These are phyloP conservation scores for Euphorbia corollata DNA, from an alignment of 441 rosid species.

Conservation along the genomic window DNA sequence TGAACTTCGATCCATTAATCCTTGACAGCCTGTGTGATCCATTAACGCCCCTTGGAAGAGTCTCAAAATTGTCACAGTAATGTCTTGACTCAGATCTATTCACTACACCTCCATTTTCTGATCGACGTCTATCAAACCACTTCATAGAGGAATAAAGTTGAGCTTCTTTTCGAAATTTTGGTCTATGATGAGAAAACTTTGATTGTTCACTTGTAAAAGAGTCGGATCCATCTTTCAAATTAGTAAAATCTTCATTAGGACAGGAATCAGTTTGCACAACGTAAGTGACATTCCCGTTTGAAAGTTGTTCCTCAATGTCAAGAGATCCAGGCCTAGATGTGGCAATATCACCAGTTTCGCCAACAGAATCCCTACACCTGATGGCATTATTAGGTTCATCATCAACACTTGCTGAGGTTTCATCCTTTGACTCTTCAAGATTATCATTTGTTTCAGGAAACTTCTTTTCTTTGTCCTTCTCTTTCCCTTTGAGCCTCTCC, in stretches of 20 bases:
- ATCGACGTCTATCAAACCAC: slow-evolving; percentile 57
- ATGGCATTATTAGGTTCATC: slow-evolving; percentile 36
- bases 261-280: slow-evolving; percentile 33
- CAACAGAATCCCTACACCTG: slow-evolving; percentile 38
- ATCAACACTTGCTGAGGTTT: slow-evolving; percentile 35
- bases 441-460: slow-evolving; percentile 30
- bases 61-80: slow-evolving; percentile 47
- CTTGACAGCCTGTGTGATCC: slow-evolving; percentile 47
- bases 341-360: slow-evolving; percentile 40
- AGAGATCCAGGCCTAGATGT: slow-evolving; percentile 47
- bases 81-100: slow-evolving; percentile 50
- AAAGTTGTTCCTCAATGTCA: slow-evolving; percentile 35
- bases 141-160: slow-evolving; percentile 44
- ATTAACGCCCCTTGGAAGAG: slow-evolving; percentile 45
- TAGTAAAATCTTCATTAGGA: slow-evolving; percentile 43
- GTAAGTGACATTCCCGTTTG: slow-evolving; percentile 27
- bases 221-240: slow-evolving; percentile 43
- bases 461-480: slow-evolving; percentile 54
- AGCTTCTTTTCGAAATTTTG: slow-evolving; percentile 48
- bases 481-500: slow-evolving; percentile 79
- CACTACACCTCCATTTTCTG: slow-evolving; percentile 42
- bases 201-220: slow-evolving; percentile 43
- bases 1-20: slow-evolving; percentile 42
- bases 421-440: slow-evolving; percentile 40
- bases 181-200: slow-evolving; percentile 46